A percentile compares a stretch with the other conserved stretches of the same genome.
Conservation (phyloP, 129 eudicot genomes). For the Helichrysum umbraculigerum region DNA sequence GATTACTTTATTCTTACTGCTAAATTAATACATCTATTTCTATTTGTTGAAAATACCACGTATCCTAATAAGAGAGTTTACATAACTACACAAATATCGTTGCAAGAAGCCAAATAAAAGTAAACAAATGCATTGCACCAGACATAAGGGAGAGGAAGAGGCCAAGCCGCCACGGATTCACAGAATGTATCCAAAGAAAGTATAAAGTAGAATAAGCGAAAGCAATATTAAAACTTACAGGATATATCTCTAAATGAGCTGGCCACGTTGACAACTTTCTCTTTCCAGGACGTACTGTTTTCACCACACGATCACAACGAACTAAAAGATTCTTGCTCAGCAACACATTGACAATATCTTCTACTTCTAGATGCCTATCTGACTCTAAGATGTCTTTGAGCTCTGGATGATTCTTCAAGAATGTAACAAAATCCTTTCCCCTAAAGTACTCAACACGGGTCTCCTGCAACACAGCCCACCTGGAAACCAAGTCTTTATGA, state of each 20-base stretch:
- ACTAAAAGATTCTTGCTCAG: constrained; percentile 82
- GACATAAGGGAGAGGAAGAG: background rate
- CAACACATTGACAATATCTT: constrained; percentile 75
- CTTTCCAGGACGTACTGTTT: constrained; percentile 98
- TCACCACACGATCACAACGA: constrained; percentile 97
- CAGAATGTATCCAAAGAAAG: background rate
- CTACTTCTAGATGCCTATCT: constrained; percentile 79
- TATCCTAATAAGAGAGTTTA: background rate
- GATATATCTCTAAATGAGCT: constrained; percentile 88
- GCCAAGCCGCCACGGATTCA: background rate
- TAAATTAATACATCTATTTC: background rate
- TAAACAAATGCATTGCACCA: too few species aligned
- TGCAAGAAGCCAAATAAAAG: background rate
- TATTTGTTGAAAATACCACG: background rate
- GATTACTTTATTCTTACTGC: background rate
- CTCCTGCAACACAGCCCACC: constrained; percentile 99
- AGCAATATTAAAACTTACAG: constrained; percentile 51
- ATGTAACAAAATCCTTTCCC: constrained; percentile 90
- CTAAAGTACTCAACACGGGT: constrained; percentile 98
- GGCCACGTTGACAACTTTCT: constrained; percentile 96
- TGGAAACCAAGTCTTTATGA: constrained; percentile 88
- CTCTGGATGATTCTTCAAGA: constrained; percentile 85
- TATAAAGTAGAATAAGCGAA: background rate
- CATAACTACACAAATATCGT: background rate
- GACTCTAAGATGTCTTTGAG: constrained; percentile 79